Evolutionary conservation across 73 alveolate species (phyloP).

Genomic region (Paraurostyla sp.): DNA sequence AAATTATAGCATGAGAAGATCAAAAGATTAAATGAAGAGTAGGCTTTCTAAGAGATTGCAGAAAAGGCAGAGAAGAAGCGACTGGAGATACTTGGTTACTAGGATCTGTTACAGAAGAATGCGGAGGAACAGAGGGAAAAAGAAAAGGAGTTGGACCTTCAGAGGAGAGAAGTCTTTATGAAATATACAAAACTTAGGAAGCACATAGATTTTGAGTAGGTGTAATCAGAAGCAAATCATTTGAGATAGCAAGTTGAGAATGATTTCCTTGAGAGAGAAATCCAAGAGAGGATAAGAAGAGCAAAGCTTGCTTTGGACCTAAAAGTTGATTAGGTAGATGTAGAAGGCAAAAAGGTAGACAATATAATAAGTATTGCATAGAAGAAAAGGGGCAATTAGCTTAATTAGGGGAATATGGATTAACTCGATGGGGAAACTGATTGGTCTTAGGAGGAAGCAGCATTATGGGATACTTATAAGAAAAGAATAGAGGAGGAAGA

Average conservation of each 20-base stretch:
- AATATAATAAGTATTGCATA: not conserved
- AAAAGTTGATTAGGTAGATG: not conserved
- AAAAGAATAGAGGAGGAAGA: not conserved
- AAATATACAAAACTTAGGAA: not conserved
- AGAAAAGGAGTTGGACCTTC: not conserved
- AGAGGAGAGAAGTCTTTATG: slow-evolving; percentile 16
- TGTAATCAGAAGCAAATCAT: slow-evolving; percentile 37
- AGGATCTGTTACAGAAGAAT: not conserved
- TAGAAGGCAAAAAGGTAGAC: not conserved
- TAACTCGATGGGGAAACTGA: not conserved
- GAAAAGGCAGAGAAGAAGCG: slow-evolving; percentile 6
- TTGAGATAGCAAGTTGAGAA: slow-evolving; percentile 31
- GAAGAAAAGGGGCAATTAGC: not conserved
- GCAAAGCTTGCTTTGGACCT: slow-evolving; percentile 3
- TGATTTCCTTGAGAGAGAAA: slow-evolving; percentile 51
- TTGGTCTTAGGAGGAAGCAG: slow-evolving; percentile 40
- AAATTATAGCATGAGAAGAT: not conserved
- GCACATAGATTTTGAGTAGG: slow-evolving; percentile 45
- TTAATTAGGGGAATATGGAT: not conserved
- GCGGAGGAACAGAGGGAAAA: not conserved
- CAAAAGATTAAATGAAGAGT: not conserved
- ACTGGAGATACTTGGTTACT: not conserved
- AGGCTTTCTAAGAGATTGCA: not conserved
- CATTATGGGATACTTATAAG: slow-evolving; percentile 28
- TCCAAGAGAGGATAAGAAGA: slow-evolving; percentile 31